A percentile compares a stretch with the other conserved stretches of the same genome.
Conservation (phyloP, 2,329 filamentous ascomycete genomes). For the Fusarium goolgardi region DNA sequence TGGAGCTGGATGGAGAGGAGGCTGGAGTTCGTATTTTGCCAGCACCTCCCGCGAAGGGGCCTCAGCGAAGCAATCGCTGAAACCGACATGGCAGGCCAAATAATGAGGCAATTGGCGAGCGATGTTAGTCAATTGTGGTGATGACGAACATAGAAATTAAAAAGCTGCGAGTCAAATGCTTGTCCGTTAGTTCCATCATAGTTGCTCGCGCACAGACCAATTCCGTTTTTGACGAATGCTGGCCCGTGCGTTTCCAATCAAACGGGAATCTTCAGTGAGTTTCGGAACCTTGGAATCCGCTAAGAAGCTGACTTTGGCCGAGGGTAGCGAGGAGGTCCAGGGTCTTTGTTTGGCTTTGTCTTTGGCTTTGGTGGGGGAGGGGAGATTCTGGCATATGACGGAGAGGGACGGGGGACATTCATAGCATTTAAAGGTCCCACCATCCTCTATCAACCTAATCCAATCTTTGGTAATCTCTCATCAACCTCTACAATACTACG, state of each 20-base stretch:
- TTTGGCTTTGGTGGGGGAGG: conserved; percentile 33
- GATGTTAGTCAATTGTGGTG: conserved; percentile 11
- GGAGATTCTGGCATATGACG: conserved; percentile 38
- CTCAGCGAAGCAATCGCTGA: conserved; percentile 52
- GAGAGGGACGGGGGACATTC: conserved; percentile 6
- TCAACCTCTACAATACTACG: neutral
- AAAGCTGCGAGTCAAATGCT: conserved; percentile 29
- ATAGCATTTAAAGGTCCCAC: conserved; percentile 25
- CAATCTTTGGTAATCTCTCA: neutral
- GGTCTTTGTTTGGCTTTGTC: conserved; percentile 13
- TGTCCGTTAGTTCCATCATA: conserved; percentile 25
- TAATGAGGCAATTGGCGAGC: conserved; percentile 14
- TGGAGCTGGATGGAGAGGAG: conserved; percentile 51
- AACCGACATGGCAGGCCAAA: conserved; percentile 48
- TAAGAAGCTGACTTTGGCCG: conserved; percentile 19
- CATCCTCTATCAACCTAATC: neutral
- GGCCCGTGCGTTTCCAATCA: conserved; percentile 38
- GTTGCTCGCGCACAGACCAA: conserved; percentile 38
- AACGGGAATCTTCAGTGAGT: conserved; percentile 16
- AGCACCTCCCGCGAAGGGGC: conserved; percentile 49
- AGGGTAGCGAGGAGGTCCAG: conserved; percentile 21
- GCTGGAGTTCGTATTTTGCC: conserved; percentile 47
- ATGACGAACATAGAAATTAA: conserved; percentile 22
- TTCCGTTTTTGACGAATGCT: conserved; percentile 32
- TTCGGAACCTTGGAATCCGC: conserved; percentile 1